Conservation (phyloP, 345 rosid genomes). For the Barbarea vulgaris region DNA sequence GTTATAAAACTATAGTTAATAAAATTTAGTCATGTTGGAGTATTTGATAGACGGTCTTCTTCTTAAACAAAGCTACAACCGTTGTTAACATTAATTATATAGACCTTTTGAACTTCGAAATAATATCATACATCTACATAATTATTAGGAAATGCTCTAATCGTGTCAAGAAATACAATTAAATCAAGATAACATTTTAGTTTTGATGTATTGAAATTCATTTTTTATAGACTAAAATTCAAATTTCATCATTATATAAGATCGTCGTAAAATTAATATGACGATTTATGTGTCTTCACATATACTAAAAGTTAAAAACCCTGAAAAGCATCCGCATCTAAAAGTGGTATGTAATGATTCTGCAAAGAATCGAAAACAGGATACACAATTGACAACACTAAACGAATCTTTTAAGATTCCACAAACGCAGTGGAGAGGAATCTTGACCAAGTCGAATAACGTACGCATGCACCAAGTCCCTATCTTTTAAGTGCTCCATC, state of each 20-base stretch:
- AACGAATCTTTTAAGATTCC: conserved; percentile 36
- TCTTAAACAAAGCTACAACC: background rate
- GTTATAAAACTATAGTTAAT: no score
- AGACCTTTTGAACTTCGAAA: background rate
- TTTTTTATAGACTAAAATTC: background rate
- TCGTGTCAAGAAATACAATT: background rate
- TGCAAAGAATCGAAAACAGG: conserved; percentile 20
- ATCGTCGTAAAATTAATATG: background rate
- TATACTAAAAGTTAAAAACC: background rate
- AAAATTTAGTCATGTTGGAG: background rate
- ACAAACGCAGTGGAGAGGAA: conserved; percentile 42
- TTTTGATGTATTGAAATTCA: no score
- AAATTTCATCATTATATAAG: background rate
- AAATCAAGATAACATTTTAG: background rate
- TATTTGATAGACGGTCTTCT: background rate
- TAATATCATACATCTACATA: background rate
- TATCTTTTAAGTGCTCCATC: conserved; percentile 26
- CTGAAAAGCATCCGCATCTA: conserved; percentile 5
- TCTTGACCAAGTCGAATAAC: conserved; percentile 37
- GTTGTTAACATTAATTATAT: background rate
- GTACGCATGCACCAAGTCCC: conserved; percentile 39
- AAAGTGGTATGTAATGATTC: conserved; percentile 34
- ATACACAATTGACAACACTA: conserved; percentile 6
- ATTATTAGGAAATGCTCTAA: background rate
- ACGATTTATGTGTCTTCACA: background rate